Percentiles rank a stretch among this genome's conserved stretches.
Conservation (phyloP, 1,284 basidiomycete genomes). For the Trichosporon sp. region DNA sequence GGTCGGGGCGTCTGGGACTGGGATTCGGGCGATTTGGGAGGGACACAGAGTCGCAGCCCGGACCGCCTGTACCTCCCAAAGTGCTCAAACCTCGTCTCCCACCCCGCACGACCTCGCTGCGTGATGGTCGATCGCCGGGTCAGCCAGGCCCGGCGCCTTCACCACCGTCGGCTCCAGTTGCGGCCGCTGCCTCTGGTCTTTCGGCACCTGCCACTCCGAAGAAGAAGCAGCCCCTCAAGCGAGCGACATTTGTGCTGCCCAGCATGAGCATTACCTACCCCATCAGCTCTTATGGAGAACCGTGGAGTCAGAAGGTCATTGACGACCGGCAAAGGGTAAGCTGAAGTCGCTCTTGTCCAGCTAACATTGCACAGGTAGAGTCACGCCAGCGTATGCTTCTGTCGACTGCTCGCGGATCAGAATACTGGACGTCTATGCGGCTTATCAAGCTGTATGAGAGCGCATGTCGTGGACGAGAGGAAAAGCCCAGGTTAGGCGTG, state of each 20-base stretch:
- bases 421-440: slow-evolving; percentile 54
- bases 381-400: slow-evolving; percentile 66
- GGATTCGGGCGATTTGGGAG: slow-evolving; percentile 40
- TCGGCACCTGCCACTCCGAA: neutral
- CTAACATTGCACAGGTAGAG: slow-evolving; percentile 51
- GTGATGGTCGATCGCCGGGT: slow-evolving; percentile 4
- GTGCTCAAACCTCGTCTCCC: slow-evolving; percentile 1
- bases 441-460: slow-evolving; percentile 54
- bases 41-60: slow-evolving; percentile 20
- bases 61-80: slow-evolving; percentile 17
- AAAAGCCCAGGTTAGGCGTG: slow-evolving; percentile 68
- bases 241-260: slow-evolving; percentile 82
- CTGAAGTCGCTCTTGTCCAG: neutral
- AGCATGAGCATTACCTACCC: slow-evolving; percentile 81
- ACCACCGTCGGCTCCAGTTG: neutral
- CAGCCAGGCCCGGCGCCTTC: neutral
- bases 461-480: slow-evolving; percentile 55
- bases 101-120: slow-evolving; percentile 12
- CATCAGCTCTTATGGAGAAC: slow-evolving; percentile 76
- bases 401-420: slow-evolving; percentile 47
- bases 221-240: slow-evolving; percentile 65
- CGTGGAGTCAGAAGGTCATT: slow-evolving; percentile 69
- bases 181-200: neutral
- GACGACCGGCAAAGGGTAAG: slow-evolving; percentile 50
- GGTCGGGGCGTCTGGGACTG: slow-evolving; percentile 41